Conservation (phyloP, 768 basidiomycete species). For the Russula dissimulans region DNA sequence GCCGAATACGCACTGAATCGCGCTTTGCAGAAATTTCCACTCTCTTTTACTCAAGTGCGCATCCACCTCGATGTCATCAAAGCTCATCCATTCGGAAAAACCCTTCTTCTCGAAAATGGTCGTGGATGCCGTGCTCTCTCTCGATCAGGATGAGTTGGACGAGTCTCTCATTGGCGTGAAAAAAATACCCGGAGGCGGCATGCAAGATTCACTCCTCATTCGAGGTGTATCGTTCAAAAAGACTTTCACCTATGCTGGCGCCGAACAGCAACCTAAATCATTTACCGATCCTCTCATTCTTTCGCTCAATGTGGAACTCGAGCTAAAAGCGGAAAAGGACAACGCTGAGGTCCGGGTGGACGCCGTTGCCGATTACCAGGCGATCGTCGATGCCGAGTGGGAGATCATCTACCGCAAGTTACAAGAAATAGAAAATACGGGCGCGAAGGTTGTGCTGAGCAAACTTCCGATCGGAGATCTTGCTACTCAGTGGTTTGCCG, state of each 20-base stretch:
- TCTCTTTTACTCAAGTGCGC: slow-evolving; percentile 94
- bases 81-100: slow-evolving; percentile 96
- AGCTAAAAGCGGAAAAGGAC: slow-evolving; percentile 98
- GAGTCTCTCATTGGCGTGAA: slow-evolving; percentile 95
- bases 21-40: slow-evolving; percentile 64
- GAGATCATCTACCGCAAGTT: slow-evolving; percentile 98
- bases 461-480: slow-evolving; percentile 98
- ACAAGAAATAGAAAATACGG: slow-evolving; percentile 90
- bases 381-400: slow-evolving; percentile 99
- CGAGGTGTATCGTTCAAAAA: slow-evolving; percentile 97
- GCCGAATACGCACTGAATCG: neutral
- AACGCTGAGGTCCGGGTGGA: slow-evolving; percentile 98
- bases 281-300: slow-evolving; percentile 85
- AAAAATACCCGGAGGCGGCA: slow-evolving; percentile 94
- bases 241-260: slow-evolving; percentile 98
- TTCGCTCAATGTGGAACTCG: slow-evolving; percentile 94
- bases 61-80: slow-evolving; percentile 99
- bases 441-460: slow-evolving; percentile 94
- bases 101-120: slow-evolving; percentile 99
- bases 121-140: slow-evolving; percentile 87
- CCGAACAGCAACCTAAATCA: slow-evolving; percentile 95
- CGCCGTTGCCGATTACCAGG: slow-evolving; percentile 95
- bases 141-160: slow-evolving; percentile 91
- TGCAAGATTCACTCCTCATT: slow-evolving; percentile 91
- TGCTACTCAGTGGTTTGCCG: slow-evolving; percentile 98